Base-by-base conservation (phyloP, 2,329 filamentous ascomycete species). In the Aspergillus neotritici region DNA sequence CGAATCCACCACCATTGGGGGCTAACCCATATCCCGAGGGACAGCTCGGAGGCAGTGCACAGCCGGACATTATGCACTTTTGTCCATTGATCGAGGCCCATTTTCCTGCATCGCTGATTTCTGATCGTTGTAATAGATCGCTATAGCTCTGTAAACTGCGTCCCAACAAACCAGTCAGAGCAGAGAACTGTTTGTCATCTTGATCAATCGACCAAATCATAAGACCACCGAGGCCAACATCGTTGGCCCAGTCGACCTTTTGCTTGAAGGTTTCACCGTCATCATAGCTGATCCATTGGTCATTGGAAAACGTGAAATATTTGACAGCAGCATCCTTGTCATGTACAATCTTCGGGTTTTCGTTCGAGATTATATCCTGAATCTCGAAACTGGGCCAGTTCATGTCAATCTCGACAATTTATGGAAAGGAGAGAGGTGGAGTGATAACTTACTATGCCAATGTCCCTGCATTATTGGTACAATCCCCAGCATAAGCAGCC, bases 401-500 rank as follows among this genome's bases (percentile, higher is more conserved):
- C n/a, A n/a, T n/a, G n/a, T n/a, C 32, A 12, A 34, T 34, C 15
- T 14, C n/a, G 32, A 13, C 32, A 34, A 7, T 14, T 6, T 13
- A 34, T 7, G 7, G n/a, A 34, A 12, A 13, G 6, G 11, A 14
- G 13, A 50, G 52, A 4, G 50, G 37, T 6, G 6, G 15, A 13
- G n/a, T 7, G 32, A 5, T 6, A 6, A 34, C 32, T 13, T 34
- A 34, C 40, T 16, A 62, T 54, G 37, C 56, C 30, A 58, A 63
- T 42, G 70, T 67, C 0, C 40, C 46, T 10, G 41, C 54, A 31
- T 75, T 72, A 2, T 56, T 59, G 0, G 54, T 17, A 0, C 43
- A 47, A 2, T 72, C 73, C 4, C 58, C 58, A 3, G 68, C 57
- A 30, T 69, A 66, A 15, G 60, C 54, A 4, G 70, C 67, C 2